Evolutionary conservation across 2,329 filamentous ascomycete species (phyloP), one percentile per base, ranked within the genome.

Genomic region (Aspergillus caelatus): DNA sequence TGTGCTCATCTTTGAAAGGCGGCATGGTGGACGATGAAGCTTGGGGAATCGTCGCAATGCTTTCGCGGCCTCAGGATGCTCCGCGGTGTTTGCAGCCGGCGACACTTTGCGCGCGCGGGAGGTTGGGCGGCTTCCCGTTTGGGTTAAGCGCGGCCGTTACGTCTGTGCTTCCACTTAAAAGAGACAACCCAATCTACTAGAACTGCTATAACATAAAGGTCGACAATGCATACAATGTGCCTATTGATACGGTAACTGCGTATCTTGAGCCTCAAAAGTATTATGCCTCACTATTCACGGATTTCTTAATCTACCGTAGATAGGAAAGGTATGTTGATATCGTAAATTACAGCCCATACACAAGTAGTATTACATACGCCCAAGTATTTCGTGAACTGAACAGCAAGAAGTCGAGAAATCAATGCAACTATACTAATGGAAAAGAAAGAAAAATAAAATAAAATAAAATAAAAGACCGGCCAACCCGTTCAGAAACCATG

Each of bases 1-100:
- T 78, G 71, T 83, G 82, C 73, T 84, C 82, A 78, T 84, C 82
- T 73, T 83, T 84, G 70, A 84, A 84, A 28, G 81, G 80, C 60
- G 82, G 80, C 82, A 83, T 83, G 39, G 62, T 77, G 67, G 60
- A 62, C 34, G 62, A 60, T 61, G 62, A 59, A 58, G 45, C 45
- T 60, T 62, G 60, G 58, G 65, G 52, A 58, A 61, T 61, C 57
- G 66, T 70, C 68, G 62, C 66, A 65, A 62, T 67, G 61, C 60
- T 62, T n/a, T 58, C 36, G 57, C 52, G 56, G 62, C 59, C 50
- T 32, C 52, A 50, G 41, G 45, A 34, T 56, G 57, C 64, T 65
- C 67, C 67, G 67, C 64, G 62, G 63, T 65, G 65, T 68, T 68
- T 70, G 61, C 62, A 66, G 50, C 62, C 43, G 61, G 66, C 62